These are phyloP conservation scores for Sugiyamaella qingdaonensis DNA, from an alignment of 805 yeast genomes.

Conservation along the genomic window DNA sequence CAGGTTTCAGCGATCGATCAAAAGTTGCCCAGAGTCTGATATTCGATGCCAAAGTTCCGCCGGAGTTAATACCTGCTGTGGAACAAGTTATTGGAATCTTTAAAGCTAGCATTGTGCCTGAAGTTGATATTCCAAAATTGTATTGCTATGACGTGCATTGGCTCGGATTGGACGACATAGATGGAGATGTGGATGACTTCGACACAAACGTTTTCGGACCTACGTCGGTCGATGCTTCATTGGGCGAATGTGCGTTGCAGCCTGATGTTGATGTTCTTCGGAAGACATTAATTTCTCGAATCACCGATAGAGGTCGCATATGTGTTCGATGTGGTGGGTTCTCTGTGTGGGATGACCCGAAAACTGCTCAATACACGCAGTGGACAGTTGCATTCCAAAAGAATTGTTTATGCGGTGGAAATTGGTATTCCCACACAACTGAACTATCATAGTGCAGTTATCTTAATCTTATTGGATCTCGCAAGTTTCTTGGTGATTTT, in stretches of 20 bases:
- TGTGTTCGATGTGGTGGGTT: slow-evolving; percentile 54
- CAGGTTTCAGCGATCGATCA: slow-evolving; percentile 37
- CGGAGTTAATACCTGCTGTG: slow-evolving; percentile 34
- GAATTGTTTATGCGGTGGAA: slow-evolving; percentile 73
- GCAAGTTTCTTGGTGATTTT: no score
- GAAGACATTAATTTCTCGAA: slow-evolving; percentile 36
- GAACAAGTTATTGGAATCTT: slow-evolving; percentile 46
- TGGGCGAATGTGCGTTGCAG: background rate
- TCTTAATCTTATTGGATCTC: no score
- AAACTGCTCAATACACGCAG: slow-evolving; percentile 28
- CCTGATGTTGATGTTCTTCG: slow-evolving; percentile 34
- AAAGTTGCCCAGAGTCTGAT: slow-evolving; percentile 58
- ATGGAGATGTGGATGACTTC: slow-evolving; percentile 26
- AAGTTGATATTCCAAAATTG: slow-evolving; percentile 48
- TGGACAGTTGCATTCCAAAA: slow-evolving; percentile 69
- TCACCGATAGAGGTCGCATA: slow-evolving; percentile 37
- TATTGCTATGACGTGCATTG: slow-evolving; percentile 64
- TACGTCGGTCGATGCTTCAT: background rate
- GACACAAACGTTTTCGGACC: background rate
- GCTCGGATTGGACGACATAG: slow-evolving; percentile 43
- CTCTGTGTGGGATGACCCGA: slow-evolving; percentile 39
- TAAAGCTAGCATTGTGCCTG: slow-evolving; percentile 40
- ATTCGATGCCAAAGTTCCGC: slow-evolving; percentile 57
- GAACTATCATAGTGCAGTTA: no score
- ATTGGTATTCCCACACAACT: slow-evolving; percentile 42